Conservation (phyloP, 164 flowering plant genomes). For the Tetrastigma voinierianum region DNA sequence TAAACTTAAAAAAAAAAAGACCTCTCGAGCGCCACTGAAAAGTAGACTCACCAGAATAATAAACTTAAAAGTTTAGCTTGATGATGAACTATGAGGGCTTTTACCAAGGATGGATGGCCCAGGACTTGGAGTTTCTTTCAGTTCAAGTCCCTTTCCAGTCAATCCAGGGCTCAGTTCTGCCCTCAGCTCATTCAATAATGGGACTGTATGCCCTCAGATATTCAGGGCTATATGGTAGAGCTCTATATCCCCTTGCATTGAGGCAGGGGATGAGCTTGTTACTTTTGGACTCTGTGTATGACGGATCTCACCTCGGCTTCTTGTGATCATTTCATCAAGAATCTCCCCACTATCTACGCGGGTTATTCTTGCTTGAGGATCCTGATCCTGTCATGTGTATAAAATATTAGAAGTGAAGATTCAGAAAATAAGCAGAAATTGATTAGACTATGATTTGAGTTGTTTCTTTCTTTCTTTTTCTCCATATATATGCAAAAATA, state of each 20-base stretch:
- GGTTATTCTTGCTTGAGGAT: conserved; percentile 29
- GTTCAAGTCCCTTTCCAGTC: conserved; percentile 27
- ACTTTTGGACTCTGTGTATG: conserved; percentile 65
- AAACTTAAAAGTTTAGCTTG: conserved; percentile 18
- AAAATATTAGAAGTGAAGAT: conserved; percentile 1
- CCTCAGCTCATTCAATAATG: conserved; percentile 41
- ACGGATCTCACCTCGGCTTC: conserved; percentile 93
- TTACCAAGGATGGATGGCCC: conserved; percentile 54
- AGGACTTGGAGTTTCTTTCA: conserved; percentile 57
- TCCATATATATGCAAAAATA: no score
- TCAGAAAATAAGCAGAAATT: neutral
- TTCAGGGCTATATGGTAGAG: conserved; percentile 50
- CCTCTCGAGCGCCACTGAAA: conserved; percentile 47
- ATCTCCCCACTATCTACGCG: conserved; percentile 56
- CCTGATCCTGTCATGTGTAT: conserved; percentile 45
- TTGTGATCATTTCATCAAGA: conserved; percentile 76
- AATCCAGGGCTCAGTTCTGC: conserved; percentile 34
- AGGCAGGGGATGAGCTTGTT: conserved; percentile 58
- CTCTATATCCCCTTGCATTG: conserved; percentile 43
- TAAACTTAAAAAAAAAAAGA: conserved; percentile 18
- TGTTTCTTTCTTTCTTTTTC: no score
- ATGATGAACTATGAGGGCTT: conserved; percentile 26
- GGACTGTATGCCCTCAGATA: conserved; percentile 44
- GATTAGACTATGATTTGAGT: neutral
- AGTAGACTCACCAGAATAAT: conserved; percentile 16